These are phyloP conservation scores for Neopestalotiopsis sp. DNA, from an alignment of 2,329 filamentous ascomycete genomes.

Conservation along the genomic window DNA sequence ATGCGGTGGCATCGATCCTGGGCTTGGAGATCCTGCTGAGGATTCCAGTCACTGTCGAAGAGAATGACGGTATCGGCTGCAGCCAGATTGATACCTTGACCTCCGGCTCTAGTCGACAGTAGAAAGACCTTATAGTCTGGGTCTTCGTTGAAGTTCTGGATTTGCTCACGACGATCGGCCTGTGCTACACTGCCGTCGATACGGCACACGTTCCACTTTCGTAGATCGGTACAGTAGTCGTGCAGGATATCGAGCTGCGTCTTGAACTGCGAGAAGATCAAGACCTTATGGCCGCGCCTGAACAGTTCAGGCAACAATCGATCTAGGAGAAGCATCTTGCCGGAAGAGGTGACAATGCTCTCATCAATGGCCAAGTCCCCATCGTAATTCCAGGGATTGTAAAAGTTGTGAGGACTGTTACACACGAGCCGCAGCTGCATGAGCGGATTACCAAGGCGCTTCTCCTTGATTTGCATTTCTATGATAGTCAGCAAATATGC, in stretches of 20 bases:
- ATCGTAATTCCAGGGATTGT: constrained; percentile 80
- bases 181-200: constrained; percentile 91
- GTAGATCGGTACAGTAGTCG: constrained; percentile 81
- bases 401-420: constrained; percentile 96
- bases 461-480: constrained; percentile 85
- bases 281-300: constrained; percentile 78
- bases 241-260: constrained; percentile 91
- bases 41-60: constrained; percentile 92
- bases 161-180: constrained; percentile 71
- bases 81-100: constrained; percentile 93
- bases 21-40: constrained; percentile 94
- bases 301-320: constrained; percentile 81
- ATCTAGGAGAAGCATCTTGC: constrained; percentile 95
- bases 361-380: constrained; percentile 72
- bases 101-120: constrained; percentile 87
- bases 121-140: constrained; percentile 77
- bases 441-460: constrained; percentile 91
- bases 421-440: constrained; percentile 92
- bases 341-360: constrained; percentile 82
- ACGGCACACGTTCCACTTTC: constrained; percentile 81
- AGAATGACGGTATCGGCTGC: constrained; percentile 91
- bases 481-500: constrained; percentile 6
- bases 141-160: constrained; percentile 74
- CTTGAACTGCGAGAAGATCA: constrained; percentile 97
- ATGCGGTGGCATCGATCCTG: constrained; percentile 96